Conservation (phyloP, 495 filamentous ascomycete species). For the Talaromyces wortmannii region DNA sequence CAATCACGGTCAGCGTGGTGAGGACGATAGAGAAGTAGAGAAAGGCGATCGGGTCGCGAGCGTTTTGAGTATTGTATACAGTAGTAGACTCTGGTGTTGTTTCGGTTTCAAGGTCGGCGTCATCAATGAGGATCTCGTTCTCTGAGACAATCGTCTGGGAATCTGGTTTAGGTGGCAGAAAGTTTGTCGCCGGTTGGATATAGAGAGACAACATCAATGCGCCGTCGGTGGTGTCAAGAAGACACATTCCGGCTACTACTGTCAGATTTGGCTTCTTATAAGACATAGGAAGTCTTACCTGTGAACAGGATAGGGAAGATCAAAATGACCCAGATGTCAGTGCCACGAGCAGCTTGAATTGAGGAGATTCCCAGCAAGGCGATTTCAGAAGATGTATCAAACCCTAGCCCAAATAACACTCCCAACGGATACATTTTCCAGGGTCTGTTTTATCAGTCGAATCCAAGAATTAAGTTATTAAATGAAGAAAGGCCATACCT, state of each 20-base stretch:
- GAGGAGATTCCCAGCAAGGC: conserved; percentile 85
- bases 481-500: conserved; percentile 23
- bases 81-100: neutral
- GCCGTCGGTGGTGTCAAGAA: conserved; percentile 84
- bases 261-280: neutral
- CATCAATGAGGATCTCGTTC: conserved; percentile 6
- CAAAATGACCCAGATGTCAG: conserved; percentile 87
- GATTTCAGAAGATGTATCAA: conserved; percentile 94
- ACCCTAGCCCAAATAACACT: conserved; percentile 85
- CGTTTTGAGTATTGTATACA: conserved; percentile 14
- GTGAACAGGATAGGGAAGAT: conserved; percentile 91
- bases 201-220: conserved; percentile 95
- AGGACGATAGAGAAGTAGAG: conserved; percentile 92
- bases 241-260: conserved; percentile 71
- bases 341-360: conserved; percentile 77
- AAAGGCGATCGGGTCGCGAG: conserved; percentile 73
- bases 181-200: conserved; percentile 50
- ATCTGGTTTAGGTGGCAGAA: conserved; percentile 28
- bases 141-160: conserved; percentile 5
- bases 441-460: conserved; percentile 35
- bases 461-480: neutral
- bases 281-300: conserved; percentile 33
- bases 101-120: neutral
- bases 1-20: conserved; percentile 78
- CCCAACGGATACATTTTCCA: conserved; percentile 98